Base-by-base conservation (phyloP, 2,329 filamentous ascomycete genomes). In the Ceratocystis papillata region DNA sequence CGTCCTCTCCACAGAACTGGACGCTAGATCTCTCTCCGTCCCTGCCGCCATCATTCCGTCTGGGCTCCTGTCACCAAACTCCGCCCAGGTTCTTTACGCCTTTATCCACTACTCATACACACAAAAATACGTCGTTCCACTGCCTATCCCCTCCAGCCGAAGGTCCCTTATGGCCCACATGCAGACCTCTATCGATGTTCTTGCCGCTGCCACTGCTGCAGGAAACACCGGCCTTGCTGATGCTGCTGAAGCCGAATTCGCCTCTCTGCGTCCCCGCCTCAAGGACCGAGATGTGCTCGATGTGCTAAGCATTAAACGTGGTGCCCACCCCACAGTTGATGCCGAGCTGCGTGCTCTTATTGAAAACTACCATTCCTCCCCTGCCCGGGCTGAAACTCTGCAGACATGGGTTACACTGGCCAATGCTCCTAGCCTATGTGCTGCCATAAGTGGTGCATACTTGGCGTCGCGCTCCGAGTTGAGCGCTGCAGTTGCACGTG, bases 21-120 rank as follows among this genome's bases (percentile, higher is more conserved):
- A 67, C 65, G 50, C 65, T n/a, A 61, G 59, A 53, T 67, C 65
- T 5, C 50, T 67, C 53, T 30, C 62, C 37, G 50, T 67, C 20
- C 66, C 66, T 20, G 41, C 45, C 10, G 41, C 20, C 37, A 59
- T 67, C 28, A 28, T 67, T 44, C 63, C 66, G 6, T 62, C 59
- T 6, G 63, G 63, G n/a, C 22, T 62, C 4, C 46, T 67, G 33
- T 67, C 66, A 12, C 66, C 63, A 17, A 48, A 63, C 22, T 50
- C 41, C 1, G 66, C 66, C 1, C 60, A 61, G 33, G 30, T 63
- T 15, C 63, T 67, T 41, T 67, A 67, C 63, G 66, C 50, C 33
- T 65, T 65, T 41, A 67, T 67, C 41, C 66, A 67, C 59, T 64
- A 65, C 59, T 67, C 66, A 28, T 67, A 55, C 30, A 67, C 63